These are phyloP conservation scores for Stevia rebaudiana DNA, from an alignment of 140 eudicot species.

Conservation along the genomic window DNA sequence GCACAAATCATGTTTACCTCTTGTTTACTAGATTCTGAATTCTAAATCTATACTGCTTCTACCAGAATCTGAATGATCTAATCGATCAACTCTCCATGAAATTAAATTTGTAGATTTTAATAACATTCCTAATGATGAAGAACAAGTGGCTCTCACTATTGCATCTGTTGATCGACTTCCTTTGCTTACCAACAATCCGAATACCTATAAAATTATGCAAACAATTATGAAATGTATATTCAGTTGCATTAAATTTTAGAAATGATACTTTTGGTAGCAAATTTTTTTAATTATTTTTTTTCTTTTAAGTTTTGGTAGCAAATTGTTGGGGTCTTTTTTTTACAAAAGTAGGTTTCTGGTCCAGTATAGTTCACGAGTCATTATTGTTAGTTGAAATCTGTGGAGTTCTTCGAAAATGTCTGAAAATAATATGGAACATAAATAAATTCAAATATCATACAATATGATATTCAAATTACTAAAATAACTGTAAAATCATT, in stretches of 20 bases:
- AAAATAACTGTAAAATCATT: neutral
- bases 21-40: conserved; percentile 41
- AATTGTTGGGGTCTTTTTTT: neutral
- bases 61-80: conserved; percentile 48
- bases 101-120: conserved; percentile 56
- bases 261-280: neutral
- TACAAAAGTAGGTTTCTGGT: neutral
- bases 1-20: conserved; percentile 8
- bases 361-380: neutral
- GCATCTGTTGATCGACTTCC: conserved; percentile 77
- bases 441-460: neutral
- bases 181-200: conserved; percentile 70
- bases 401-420: neutral
- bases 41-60: conserved; percentile 49
- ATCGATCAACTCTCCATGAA: conserved; percentile 75
- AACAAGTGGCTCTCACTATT: conserved; percentile 79
- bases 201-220: conserved; percentile 41
- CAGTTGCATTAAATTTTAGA: neutral
- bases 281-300: no score
- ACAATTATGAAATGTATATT: neutral
- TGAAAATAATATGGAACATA: neutral
- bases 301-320: no score
- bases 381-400: neutral
- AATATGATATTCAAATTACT: neutral
- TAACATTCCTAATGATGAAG: conserved; percentile 72